Conservation (phyloP, 2,329 filamentous ascomycete genomes). For the Taxawa tesnikishii region DNA sequence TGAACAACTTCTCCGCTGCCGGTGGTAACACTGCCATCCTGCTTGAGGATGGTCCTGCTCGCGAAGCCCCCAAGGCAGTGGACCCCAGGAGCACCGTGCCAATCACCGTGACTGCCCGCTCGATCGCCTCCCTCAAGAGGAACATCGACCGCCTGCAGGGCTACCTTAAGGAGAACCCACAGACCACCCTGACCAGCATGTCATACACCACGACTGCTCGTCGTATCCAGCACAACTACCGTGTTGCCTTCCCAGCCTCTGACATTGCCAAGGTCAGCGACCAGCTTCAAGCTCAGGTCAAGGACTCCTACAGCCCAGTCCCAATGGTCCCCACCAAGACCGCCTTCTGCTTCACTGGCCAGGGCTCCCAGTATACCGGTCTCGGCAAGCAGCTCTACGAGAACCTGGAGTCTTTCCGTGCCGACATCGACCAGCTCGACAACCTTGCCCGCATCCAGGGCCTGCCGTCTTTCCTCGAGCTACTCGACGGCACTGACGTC, state of each 20-base stretch:
- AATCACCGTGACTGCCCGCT: constrained; percentile 37
- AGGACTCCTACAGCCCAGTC: constrained; percentile 39
- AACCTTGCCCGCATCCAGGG: constrained; percentile 32
- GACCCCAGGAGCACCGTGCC: constrained; percentile 36
- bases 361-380: constrained; percentile 40
- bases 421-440: constrained; percentile 37
- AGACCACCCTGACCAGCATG: constrained; percentile 34
- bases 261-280: constrained; percentile 35
- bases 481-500: constrained; percentile 36
- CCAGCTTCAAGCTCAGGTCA: constrained; percentile 32
- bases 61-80: constrained; percentile 24
- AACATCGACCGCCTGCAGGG: constrained; percentile 36
- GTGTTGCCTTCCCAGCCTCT: constrained; percentile 33
- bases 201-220: constrained; percentile 41
- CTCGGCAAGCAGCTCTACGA: constrained; percentile 38
- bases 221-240: constrained; percentile 42
- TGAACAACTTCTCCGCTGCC: constrained; percentile 42
- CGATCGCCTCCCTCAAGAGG: constrained; percentile 38
- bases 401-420: constrained; percentile 33
- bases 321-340: constrained; percentile 39
- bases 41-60: constrained; percentile 38
- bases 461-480: constrained; percentile 36
- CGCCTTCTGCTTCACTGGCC: constrained; percentile 40
- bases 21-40: constrained; percentile 42
- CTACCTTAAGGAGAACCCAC: constrained; percentile 32